These are phyloP conservation scores for Caloboletus inedulis DNA, from an alignment of 1,284 basidiomycete species.

Conservation along the genomic window DNA sequence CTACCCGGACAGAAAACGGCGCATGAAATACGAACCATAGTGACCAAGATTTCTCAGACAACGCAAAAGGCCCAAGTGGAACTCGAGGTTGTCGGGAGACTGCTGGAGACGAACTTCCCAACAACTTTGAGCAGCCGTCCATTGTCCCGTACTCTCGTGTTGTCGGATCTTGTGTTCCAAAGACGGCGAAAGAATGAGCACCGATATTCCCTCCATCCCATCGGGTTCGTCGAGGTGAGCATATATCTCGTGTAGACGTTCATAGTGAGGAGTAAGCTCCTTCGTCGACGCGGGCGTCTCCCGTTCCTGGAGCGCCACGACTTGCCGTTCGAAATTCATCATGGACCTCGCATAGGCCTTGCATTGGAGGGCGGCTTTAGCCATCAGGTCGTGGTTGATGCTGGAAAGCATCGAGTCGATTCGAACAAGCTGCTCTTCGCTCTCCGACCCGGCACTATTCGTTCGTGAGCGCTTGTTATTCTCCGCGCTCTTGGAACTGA, in stretches of 20 bases:
- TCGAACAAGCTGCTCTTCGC: slow-evolving; percentile 57
- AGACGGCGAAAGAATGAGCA: slow-evolving; percentile 84
- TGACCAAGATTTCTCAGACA: slow-evolving; percentile 96
- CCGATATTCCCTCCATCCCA: slow-evolving; percentile 98
- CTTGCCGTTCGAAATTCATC: slow-evolving; percentile 90
- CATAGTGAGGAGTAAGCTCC: slow-evolving; percentile 79
- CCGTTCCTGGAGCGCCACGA: slow-evolving; percentile 52
- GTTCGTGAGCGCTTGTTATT: slow-evolving; percentile 45
- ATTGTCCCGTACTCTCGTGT: slow-evolving; percentile 95
- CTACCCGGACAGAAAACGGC: not conserved
- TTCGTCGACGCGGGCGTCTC: slow-evolving; percentile 37
- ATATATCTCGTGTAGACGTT: slow-evolving; percentile 94
- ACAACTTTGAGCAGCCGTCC: slow-evolving; percentile 99
- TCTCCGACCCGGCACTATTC: slow-evolving; percentile 35
- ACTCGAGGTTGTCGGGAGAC: slow-evolving; percentile 83
- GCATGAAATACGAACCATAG: slow-evolving; percentile 66
- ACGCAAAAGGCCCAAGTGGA: slow-evolving; percentile 87
- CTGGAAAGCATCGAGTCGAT: slow-evolving; percentile 80
- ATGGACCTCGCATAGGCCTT: slow-evolving; percentile 92
- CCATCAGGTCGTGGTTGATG: slow-evolving; percentile 89
- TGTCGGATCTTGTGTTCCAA: slow-evolving; percentile 97
- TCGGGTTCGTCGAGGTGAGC: slow-evolving; percentile 96
- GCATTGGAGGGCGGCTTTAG: slow-evolving; percentile 90
- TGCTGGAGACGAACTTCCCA: slow-evolving; percentile 98
- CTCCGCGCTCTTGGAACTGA: slow-evolving; percentile 49